phyloP scores from a whole-genome alignment of 805 yeast species.

The Ogataea saltuana region DNA sequence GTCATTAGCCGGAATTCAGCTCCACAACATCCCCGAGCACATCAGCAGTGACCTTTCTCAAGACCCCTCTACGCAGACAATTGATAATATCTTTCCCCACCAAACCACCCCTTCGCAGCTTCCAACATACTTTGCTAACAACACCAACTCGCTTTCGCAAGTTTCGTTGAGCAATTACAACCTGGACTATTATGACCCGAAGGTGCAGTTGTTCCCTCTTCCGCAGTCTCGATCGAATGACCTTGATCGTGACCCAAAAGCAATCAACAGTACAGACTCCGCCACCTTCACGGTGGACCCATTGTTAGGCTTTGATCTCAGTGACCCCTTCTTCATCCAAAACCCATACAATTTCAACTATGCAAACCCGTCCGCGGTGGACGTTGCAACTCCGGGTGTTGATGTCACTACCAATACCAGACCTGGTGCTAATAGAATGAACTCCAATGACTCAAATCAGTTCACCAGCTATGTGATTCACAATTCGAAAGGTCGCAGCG shows the following conservation, averaged over 20 bases:
- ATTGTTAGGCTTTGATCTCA: slow-evolving; percentile 42
- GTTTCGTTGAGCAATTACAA: slow-evolving; percentile 23
- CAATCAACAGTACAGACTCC: slow-evolving; percentile 10
- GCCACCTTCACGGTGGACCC: slow-evolving; percentile 34
- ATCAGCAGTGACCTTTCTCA: slow-evolving; percentile 1
- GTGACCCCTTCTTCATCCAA: slow-evolving; percentile 54
- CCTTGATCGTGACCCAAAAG: slow-evolving; percentile 1
- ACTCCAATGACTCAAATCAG: slow-evolving; percentile 25
- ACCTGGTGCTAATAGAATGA: slow-evolving; percentile 18
- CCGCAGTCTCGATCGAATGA: slow-evolving; percentile 15
- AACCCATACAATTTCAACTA: slow-evolving; percentile 48
- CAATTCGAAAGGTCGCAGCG: slow-evolving; percentile 14
- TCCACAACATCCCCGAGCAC: slow-evolving; percentile 27
- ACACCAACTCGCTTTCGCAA: slow-evolving; percentile 24
- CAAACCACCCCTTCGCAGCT: background rate
- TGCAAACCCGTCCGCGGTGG: slow-evolving; percentile 19
- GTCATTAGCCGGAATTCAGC: slow-evolving; percentile 15
- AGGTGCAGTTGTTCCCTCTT: slow-evolving; percentile 24
- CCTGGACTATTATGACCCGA: slow-evolving; percentile 27
- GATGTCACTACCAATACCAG: slow-evolving; percentile 6
- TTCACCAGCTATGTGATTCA: slow-evolving; percentile 18
- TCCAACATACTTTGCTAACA: slow-evolving; percentile 12
- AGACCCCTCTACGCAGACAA: background rate
- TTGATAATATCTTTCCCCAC: background rate
- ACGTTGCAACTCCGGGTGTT: background rate